Base-by-base conservation (phyloP, 768 basidiomycete genomes). In the Postia placenta region DNA sequence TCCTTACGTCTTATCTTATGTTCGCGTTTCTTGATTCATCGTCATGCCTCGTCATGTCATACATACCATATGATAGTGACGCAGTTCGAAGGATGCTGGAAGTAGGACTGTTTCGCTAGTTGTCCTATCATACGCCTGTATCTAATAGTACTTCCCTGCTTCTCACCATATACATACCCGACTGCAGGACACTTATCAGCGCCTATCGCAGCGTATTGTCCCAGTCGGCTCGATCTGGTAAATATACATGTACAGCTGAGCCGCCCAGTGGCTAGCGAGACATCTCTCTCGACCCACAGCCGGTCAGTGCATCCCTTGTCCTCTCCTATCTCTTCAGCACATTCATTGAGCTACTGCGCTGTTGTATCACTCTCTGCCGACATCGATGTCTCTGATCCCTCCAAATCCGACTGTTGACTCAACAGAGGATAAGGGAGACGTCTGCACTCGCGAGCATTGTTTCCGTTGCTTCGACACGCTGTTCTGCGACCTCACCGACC, bases 401-500 rank as follows among this genome's bases (percentile, higher is more conserved):
- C 69, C 74, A 42, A 66, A 78, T 64, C 76, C 75, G 54, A 65
- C 67, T 57, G 66, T 70, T 57, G 69, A 68, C 53, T 55, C 53
- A 56, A 60, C 60, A 56, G 61, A 67, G 58, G 74, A 69, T 54
- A 59, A 65, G 60, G 71, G 69, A 49, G 61, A 64, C 52, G 69
- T 72, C 56, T 92, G 89, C 72, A 74, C 68, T 15, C 76, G 74
- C 27, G 82, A 87, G 57, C 89, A 92, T 63, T 87, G 85, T 61
- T 90, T 81, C 63, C 76, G 86, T 64, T 86, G 86, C 39, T 92
- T 90, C 63, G 89, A 92, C 61, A 69, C 83, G 25, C 72, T 92
- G 47, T 89, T 85, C 65, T 90, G 87, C 62, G 74, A 79, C n/a
- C 78, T 92, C 57, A 80, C 80, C 2, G 61, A 64, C 24, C 69